phyloP scores from a whole-genome alignment of 73 alveolate genomes.

The Tetrahymena elliotti region DNA sequence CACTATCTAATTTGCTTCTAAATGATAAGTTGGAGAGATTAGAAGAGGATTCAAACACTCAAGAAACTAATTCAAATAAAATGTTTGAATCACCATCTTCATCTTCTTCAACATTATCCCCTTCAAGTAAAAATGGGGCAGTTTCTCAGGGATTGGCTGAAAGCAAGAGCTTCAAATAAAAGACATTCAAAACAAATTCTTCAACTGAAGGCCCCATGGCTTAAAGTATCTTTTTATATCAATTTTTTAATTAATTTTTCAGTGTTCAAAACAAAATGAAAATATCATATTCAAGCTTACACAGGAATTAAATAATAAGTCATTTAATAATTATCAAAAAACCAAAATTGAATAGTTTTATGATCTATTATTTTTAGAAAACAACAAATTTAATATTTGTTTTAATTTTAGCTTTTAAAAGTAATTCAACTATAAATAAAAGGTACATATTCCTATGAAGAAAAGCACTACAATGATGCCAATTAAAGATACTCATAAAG shows the following conservation, averaged over 20 bases:
- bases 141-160: neutral
- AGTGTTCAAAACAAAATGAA: neutral
- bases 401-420: neutral
- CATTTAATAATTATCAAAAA: neutral
- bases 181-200: neutral
- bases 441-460: neutral
- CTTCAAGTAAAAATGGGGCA: neutral
- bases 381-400: neutral
- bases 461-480: neutral
- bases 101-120: neutral
- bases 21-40: neutral
- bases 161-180: neutral
- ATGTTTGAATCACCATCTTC: neutral
- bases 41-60: neutral
- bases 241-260: no score
- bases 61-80: neutral
- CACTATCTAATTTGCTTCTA: neutral
- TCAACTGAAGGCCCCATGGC: neutral
- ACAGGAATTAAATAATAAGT: neutral
- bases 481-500: neutral
- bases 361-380: neutral
- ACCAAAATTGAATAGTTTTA: neutral
- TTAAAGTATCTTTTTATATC: neutral
- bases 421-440: neutral
- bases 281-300: neutral